Conservation (phyloP, 2,329 filamentous ascomycete genomes). For the Furcasterigmium furcatum region DNA sequence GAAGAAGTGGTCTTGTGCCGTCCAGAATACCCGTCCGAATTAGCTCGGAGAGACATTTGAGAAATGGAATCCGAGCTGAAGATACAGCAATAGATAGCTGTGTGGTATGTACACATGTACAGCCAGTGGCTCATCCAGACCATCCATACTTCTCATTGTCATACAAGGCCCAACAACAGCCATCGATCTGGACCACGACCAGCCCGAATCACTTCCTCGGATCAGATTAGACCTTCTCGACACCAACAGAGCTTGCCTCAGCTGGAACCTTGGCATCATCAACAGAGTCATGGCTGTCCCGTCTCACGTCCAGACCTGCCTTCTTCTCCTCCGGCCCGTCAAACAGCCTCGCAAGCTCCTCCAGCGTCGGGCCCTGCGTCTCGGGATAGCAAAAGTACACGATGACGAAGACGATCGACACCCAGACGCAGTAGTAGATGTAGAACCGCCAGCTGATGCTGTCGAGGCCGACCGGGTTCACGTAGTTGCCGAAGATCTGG, state of each 20-base stretch:
- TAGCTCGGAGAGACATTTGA: too few relatives aligned
- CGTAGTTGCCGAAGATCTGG: slow-evolving; percentile 33
- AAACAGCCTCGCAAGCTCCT: neutral
- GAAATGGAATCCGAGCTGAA: too few relatives aligned
- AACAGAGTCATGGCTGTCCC: neutral
- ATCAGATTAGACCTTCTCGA: neutral
- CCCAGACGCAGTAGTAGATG: slow-evolving; percentile 36
- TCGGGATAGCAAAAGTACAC: slow-evolving; percentile 38
- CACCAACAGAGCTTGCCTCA: neutral
- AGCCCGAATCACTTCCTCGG: too few relatives aligned
- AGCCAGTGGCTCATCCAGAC: too few relatives aligned
- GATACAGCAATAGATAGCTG: too few relatives aligned
- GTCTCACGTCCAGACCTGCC: neutral
- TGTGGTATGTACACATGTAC: too few relatives aligned
- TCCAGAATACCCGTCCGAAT: too few relatives aligned
- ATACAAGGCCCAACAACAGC: too few relatives aligned
- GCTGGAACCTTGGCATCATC: neutral
- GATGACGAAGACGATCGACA: slow-evolving; percentile 28
- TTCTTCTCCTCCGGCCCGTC: neutral
- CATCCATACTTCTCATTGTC: too few relatives aligned
- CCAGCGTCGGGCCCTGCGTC: slow-evolving; percentile 21
- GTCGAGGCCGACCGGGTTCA: slow-evolving; percentile 33
- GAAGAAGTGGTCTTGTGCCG: too few relatives aligned
- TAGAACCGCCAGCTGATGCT: slow-evolving; percentile 37
- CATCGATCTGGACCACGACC: too few relatives aligned